Conservation (phyloP, 805 yeast genomes). For the Starmerella asiatica region DNA sequence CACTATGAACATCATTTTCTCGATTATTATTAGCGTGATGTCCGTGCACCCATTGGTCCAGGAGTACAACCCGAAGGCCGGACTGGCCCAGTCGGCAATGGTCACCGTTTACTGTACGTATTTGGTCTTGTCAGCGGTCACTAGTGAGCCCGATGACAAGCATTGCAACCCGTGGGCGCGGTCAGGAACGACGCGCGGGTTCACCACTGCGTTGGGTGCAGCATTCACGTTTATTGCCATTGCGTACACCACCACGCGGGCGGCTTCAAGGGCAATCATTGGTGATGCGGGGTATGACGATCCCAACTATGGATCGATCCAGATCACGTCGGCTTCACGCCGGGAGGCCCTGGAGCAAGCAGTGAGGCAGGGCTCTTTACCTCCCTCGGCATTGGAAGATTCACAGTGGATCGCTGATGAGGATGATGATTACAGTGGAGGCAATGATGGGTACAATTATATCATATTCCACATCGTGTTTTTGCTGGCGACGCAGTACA, state of each 20-base stretch:
- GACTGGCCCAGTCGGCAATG: constrained; percentile 92
- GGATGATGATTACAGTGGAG: constrained; percentile 7
- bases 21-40: constrained; percentile 48
- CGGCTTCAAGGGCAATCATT: constrained; percentile 52
- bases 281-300: constrained; percentile 36
- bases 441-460: constrained; percentile 21
- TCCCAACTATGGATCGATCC: constrained; percentile 7
- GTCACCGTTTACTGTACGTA: constrained; percentile 89
- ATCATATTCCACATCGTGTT: constrained; percentile 74
- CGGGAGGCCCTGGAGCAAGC: constrained; percentile 83
- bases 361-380: constrained; percentile 89
- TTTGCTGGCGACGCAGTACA: constrained; percentile 92
- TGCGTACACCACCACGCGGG: constrained; percentile 94
- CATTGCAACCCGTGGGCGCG: constrained; percentile 84
- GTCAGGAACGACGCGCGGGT: constrained; percentile 78
- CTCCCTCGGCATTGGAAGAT: constrained; percentile 79
- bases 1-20: constrained; percentile 55
- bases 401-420: constrained; percentile 45
- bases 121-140: constrained; percentile 78
- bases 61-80: constrained; percentile 88
- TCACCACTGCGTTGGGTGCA: constrained; percentile 80
- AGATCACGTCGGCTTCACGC: constrained; percentile 28
- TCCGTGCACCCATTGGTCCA: constrained; percentile 76
- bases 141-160: constrained; percentile 91
- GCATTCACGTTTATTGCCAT: constrained; percentile 87